phyloP scores from a whole-genome alignment of 2,329 filamentous ascomycete genomes.

The Trichoderma atroviride region DNA sequence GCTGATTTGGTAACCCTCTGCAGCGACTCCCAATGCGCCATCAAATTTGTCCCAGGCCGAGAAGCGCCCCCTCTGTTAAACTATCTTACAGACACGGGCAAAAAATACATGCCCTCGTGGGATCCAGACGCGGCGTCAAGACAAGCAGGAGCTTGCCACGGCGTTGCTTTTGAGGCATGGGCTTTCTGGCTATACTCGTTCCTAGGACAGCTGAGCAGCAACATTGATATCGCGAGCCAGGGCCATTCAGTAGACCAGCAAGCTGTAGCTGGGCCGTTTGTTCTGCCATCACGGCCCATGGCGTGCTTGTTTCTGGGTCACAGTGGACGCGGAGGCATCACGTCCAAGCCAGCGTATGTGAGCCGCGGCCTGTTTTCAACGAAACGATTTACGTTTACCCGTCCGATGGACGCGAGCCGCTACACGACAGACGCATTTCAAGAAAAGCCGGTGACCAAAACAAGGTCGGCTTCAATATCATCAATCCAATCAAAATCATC shows the following conservation, averaged over 20 bases:
- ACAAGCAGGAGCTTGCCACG: constrained; percentile 40
- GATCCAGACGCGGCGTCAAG: constrained; percentile 36
- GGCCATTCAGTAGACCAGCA: constrained; percentile 34
- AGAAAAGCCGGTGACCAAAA: background rate
- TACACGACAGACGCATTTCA: background rate
- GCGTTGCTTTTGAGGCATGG: constrained; percentile 44
- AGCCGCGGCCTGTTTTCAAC: constrained; percentile 42
- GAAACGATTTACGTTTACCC: constrained; percentile 40
- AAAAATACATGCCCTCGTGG: constrained; percentile 37
- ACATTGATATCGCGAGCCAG: constrained; percentile 38
- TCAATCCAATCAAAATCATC: constrained; percentile 30
- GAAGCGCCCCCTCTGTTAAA: constrained; percentile 41
- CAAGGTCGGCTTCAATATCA: background rate
- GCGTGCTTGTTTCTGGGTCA: constrained; percentile 45
- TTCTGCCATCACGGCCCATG: constrained; percentile 45
- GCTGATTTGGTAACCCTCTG: constrained; percentile 41
- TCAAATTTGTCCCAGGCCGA: constrained; percentile 38
- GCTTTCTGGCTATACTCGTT: constrained; percentile 48
- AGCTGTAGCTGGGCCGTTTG: constrained; percentile 41
- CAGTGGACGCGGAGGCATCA: constrained; percentile 40
- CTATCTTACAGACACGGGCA: constrained; percentile 40
- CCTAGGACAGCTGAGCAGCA: constrained; percentile 43
- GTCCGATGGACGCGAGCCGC: constrained; percentile 26
- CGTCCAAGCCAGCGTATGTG: constrained; percentile 41
- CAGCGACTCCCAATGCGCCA: constrained; percentile 38